These are phyloP conservation scores for Aurinia saxatilis DNA, from an alignment of 345 rosid species.

Conservation along the genomic window DNA sequence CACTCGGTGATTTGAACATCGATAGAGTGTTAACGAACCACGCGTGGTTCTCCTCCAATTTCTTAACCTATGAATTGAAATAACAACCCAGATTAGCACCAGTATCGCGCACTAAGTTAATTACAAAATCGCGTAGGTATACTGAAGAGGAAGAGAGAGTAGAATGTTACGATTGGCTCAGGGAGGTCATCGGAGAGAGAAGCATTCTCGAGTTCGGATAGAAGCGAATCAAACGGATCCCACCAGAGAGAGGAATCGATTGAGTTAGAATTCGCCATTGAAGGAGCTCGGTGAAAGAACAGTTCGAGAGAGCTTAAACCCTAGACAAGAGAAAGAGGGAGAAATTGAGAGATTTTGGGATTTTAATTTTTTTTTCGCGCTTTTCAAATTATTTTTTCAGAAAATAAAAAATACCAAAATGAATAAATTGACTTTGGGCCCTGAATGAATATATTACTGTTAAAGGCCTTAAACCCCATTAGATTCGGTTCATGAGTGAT, in stretches of 20 bases:
- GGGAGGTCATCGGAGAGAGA: constrained; percentile 54
- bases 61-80: constrained; percentile 47
- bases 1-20: constrained; percentile 53
- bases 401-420: neutral
- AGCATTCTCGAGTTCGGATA: constrained; percentile 56
- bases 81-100: neutral
- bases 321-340: constrained; percentile 19
- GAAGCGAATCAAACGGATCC: constrained; percentile 63
- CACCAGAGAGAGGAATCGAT: constrained; percentile 77
- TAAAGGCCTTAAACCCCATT: too few species aligned
- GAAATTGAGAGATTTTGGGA: neutral
- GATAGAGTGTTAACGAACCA: constrained; percentile 65
- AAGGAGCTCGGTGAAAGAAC: neutral
- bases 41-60: constrained; percentile 55
- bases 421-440: constrained; percentile 4
- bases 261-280: constrained; percentile 50
- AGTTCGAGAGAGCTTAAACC: constrained; percentile 33
- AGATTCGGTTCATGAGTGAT: too few species aligned
- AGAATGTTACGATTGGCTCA: constrained; percentile 36
- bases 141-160: neutral
- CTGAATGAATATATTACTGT: too few species aligned
- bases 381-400: neutral
- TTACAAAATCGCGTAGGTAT: neutral
- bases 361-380: constrained; percentile 16
- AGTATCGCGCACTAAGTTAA: too few species aligned